Percentiles rank a stretch among this genome's conserved stretches.
Conservation (phyloP, 768 basidiomycete genomes). For the Kwoniella sp. region DNA sequence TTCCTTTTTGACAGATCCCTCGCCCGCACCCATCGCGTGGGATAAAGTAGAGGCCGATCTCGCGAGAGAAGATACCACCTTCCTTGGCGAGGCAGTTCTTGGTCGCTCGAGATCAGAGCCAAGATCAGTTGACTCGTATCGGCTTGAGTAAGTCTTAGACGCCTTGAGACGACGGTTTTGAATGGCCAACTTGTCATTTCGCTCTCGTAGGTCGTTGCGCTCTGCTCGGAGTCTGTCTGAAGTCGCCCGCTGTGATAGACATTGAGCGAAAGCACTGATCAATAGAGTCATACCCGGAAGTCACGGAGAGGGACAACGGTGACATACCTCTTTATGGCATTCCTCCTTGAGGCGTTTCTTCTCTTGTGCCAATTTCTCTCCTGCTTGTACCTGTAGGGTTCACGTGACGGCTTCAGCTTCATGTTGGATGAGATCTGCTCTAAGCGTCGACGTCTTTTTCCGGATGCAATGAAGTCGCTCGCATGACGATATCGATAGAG, state of each 20-base stretch:
- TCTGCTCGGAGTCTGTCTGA: slow-evolving; percentile 13
- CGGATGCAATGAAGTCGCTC: too few species aligned
- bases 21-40: too few species aligned
- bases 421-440: too few species aligned
- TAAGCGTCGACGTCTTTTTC: too few species aligned
- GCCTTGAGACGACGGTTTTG: not conserved
- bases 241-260: slow-evolving; percentile 4
- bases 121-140: not conserved
- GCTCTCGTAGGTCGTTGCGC: not conserved
- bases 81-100: not conserved
- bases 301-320: too few species aligned
- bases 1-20: too few species aligned
- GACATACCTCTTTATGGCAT: slow-evolving; percentile 4
- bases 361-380: not conserved
- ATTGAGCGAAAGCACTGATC: too few species aligned
- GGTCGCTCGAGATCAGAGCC: not conserved
- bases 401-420: too few species aligned
- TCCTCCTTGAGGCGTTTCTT: slow-evolving; percentile 12
- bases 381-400: not conserved
- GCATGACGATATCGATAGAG: not conserved
- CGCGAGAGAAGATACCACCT: not conserved
- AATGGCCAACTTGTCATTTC: not conserved
- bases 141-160: not conserved
- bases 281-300: too few species aligned
- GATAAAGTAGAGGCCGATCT: not conserved